Conservation (phyloP, 257 asterid species). For the Solanum chmielewskii region DNA sequence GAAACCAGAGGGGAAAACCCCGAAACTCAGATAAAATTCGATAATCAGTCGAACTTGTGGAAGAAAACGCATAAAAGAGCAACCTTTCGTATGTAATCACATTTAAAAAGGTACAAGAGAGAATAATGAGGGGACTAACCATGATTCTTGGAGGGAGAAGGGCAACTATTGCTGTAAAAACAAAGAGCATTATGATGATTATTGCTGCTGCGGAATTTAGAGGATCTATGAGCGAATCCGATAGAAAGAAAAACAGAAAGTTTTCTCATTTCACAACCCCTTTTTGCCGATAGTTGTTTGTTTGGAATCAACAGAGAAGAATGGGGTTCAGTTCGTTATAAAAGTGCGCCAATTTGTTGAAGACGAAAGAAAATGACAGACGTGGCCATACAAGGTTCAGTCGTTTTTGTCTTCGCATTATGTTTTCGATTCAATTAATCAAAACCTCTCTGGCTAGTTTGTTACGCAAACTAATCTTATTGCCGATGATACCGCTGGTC, state of each 20-base stretch:
- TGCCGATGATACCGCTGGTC: neutral
- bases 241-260: slow-evolving; percentile 19
- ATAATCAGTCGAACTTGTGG: neutral
- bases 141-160: slow-evolving; percentile 30
- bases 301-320: neutral
- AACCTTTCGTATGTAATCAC: neutral
- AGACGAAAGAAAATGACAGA: neutral
- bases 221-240: slow-evolving; percentile 16
- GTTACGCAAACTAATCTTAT: neutral
- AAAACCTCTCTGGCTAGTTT: neutral
- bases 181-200: slow-evolving; percentile 9
- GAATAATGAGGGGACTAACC: slow-evolving; percentile 28
- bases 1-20: neutral
- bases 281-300: neutral
- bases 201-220: slow-evolving; percentile 11
- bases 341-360: neutral
- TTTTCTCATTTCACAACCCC: slow-evolving; percentile 25
- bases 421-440: neutral
- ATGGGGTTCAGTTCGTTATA: neutral
- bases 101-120: neutral
- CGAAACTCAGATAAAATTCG: neutral
- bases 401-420: neutral
- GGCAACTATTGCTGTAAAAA: slow-evolving; percentile 31
- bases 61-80: neutral
- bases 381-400: neutral